phyloP scores from a whole-genome alignment of 2,329 filamentous ascomycete species.

The Neobulgaria alba region DNA sequence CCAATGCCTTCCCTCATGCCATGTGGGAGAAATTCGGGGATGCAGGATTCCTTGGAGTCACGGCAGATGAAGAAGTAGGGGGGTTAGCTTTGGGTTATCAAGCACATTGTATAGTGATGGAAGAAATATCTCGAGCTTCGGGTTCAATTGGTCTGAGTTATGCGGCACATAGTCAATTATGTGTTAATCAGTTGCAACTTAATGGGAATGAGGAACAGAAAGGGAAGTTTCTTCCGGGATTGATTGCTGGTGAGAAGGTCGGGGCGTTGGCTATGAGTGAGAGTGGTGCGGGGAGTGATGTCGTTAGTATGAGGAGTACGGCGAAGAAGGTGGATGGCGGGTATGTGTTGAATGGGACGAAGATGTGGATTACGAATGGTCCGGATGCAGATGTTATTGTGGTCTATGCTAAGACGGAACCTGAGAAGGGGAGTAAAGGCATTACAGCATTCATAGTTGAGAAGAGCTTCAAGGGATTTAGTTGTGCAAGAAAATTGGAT shows the following conservation, averaged over 20 bases:
- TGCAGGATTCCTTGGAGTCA: slow-evolving; percentile 86
- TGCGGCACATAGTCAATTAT: slow-evolving; percentile 90
- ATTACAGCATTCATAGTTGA: slow-evolving; percentile 94
- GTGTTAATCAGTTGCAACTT: slow-evolving; percentile 90
- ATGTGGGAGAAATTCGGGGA: slow-evolving; percentile 95
- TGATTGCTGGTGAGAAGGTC: slow-evolving; percentile 73
- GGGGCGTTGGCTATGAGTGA: slow-evolving; percentile 95
- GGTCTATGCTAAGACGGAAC: slow-evolving; percentile 94
- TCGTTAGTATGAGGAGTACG: slow-evolving; percentile 88
- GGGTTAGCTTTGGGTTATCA: slow-evolving; percentile 91
- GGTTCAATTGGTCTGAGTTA: slow-evolving; percentile 83
- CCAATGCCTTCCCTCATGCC: slow-evolving; percentile 78
- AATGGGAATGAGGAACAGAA: slow-evolving; percentile 80
- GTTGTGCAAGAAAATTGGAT: slow-evolving; percentile 82
- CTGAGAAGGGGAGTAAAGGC: slow-evolving; percentile 71
- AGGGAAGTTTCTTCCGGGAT: slow-evolving; percentile 64
- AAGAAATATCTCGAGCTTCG: slow-evolving; percentile 84
- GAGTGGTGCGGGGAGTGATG: slow-evolving; percentile 81
- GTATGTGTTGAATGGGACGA: slow-evolving; percentile 62
- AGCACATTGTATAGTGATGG: slow-evolving; percentile 90
- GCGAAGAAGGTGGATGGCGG: slow-evolving; percentile 77
- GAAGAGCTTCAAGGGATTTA: slow-evolving; percentile 61
- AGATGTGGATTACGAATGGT: slow-evolving; percentile 99
- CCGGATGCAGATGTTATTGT: slow-evolving; percentile 88
- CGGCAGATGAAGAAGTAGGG: slow-evolving; percentile 85